These are phyloP conservation scores for Termitomyces sp. DNA, from an alignment of 768 basidiomycete genomes.

Conservation along the genomic window DNA sequence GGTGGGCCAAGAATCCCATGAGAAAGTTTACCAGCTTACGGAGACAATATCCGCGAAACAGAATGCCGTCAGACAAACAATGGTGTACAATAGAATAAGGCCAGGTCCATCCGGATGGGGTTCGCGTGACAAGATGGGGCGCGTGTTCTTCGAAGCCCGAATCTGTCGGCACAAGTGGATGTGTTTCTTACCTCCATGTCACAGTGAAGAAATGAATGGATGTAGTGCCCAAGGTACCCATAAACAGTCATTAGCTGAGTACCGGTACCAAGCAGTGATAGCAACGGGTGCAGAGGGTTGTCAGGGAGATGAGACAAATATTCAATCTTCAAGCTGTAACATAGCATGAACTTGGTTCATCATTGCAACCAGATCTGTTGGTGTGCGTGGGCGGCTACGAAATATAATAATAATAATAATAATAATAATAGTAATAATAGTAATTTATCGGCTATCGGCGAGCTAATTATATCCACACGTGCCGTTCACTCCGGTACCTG, in stretches of 20 bases:
- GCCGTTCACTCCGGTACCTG: background rate
- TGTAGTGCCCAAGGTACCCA: background rate
- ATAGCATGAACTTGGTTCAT: slow-evolving; percentile 11
- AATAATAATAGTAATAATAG: background rate
- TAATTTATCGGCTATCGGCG: slow-evolving; percentile 9
- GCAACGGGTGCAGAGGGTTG: slow-evolving; percentile 10
- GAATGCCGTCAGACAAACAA: slow-evolving; percentile 22
- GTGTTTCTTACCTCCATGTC: slow-evolving; percentile 8
- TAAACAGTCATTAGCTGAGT: background rate
- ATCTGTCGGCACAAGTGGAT: slow-evolving; percentile 17
- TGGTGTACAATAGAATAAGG: slow-evolving; percentile 2
- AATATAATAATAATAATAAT: background rate
- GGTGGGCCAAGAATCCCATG: slow-evolving; percentile 16
- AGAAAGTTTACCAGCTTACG: slow-evolving; percentile 17
- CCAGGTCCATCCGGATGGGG: slow-evolving; percentile 13
- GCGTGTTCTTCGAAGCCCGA: slow-evolving; percentile 12
- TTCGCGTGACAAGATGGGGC: slow-evolving; percentile 3
- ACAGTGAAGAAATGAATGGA: background rate
- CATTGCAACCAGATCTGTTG: background rate
- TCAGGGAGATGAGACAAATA: slow-evolving; percentile 8
- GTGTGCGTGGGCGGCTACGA: background rate
- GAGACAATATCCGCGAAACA: slow-evolving; percentile 16
- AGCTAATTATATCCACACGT: background rate
- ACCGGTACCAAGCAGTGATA: background rate
- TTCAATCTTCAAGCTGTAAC: background rate